Percentiles rank a stretch among this genome's conserved stretches.
phyloP scores from a whole-genome alignment of 306 rosid genomes.

The Lathyrus oleraceus region DNA sequence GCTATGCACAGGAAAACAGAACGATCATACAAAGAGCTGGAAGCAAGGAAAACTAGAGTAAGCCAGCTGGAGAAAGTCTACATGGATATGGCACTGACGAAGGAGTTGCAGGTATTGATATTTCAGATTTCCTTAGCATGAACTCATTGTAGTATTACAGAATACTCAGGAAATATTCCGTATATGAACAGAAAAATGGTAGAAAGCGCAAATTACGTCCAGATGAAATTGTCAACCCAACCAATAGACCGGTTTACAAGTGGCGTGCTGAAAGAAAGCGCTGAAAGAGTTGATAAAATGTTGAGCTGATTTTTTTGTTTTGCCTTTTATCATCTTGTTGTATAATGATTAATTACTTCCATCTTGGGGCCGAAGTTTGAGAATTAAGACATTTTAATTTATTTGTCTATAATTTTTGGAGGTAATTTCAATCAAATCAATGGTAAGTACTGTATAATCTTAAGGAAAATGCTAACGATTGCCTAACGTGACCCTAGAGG shows the following conservation, averaged over 20 bases:
- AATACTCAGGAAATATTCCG: conserved; percentile 8
- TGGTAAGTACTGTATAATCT: too few relatives aligned
- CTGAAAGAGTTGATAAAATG: conserved; percentile 29
- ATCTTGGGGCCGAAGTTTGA: not conserved
- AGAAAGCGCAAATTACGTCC: conserved; percentile 75
- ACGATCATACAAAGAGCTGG: conserved; percentile 59
- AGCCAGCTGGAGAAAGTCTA: conserved; percentile 64
- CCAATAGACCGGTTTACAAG: conserved; percentile 61
- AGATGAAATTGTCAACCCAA: conserved; percentile 68
- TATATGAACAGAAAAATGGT: conserved; percentile 54
- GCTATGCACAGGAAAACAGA: conserved; percentile 52
- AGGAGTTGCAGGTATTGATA: conserved; percentile 71
- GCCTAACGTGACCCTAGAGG: too few relatives aligned
- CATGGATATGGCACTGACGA: conserved; percentile 69
- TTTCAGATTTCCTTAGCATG: conserved; percentile 3
- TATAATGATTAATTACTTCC: not conserved
- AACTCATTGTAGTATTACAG: not conserved
- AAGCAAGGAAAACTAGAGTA: conserved; percentile 68
- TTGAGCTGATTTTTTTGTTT: not conserved
- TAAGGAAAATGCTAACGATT: too few relatives aligned
- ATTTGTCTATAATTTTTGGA: not conserved
- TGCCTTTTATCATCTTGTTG: not conserved
- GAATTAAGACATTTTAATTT: not conserved
- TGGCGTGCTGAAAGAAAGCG: conserved; percentile 84
- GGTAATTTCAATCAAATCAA: not conserved